phyloP scores from a whole-genome alignment of 2,329 filamentous ascomycete species.

The Zasmidium citrigriseum region DNA sequence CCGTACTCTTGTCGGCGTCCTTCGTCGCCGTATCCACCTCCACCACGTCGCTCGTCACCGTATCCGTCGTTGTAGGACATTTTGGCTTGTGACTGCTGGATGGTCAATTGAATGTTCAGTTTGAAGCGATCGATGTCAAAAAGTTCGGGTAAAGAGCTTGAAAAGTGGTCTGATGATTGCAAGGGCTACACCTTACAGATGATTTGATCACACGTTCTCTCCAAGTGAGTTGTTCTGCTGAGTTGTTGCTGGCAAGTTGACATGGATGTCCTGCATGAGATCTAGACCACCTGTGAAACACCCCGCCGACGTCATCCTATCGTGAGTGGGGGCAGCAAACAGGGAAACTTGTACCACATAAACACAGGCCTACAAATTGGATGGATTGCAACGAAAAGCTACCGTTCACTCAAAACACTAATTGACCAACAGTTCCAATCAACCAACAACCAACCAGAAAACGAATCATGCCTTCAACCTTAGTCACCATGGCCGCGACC shows the following conservation, averaged over 20 bases:
- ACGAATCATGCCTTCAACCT: constrained; percentile 27
- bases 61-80: constrained; percentile 32
- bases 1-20: constrained; percentile 14
- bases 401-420: not conserved
- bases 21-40: constrained; percentile 15
- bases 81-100: not conserved
- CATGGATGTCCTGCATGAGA: not conserved
- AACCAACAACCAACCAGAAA: not conserved
- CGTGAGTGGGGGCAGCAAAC: not conserved
- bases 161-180: not conserved
- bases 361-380: not conserved
- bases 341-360: not conserved
- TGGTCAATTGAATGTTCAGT: not conserved
- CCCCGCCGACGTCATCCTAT: not conserved
- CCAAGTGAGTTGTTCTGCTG: too few species aligned
- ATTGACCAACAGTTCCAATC: not conserved
- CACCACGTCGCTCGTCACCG: constrained; percentile 22
- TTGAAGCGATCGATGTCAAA: not conserved
- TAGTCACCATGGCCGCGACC: constrained; percentile 25
- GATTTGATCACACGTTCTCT: not conserved
- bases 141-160: too few species aligned
- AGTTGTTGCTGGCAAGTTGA: not conserved
- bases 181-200: not conserved
- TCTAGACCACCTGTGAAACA: not conserved
- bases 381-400: not conserved